Evolutionary conservation across 257 asterid species (phyloP), one percentile per base, ranked within the genome.

Genomic region (Gentiana straminea): DNA sequence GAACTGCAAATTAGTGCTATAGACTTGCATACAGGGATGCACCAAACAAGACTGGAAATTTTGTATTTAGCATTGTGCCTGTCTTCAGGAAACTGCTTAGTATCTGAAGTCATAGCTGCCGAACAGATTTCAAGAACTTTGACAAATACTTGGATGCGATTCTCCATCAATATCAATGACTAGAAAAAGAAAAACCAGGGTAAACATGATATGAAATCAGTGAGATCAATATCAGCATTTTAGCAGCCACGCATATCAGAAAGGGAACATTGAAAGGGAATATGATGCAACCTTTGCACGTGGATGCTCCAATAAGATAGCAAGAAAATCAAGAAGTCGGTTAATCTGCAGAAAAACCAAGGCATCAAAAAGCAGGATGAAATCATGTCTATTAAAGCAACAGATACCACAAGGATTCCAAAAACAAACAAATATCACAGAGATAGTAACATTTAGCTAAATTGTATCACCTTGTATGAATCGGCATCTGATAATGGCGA

Each of bases 241-340:
- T 59, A 41, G 46, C 7, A 41, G 46, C 46, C 46, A 41, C 7
- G 2, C 46, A 41, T 10, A 10, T 15, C 35, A 10, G 47, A 54
- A 15, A 15, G 5, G 52, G 34, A 44, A 35, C 51, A 37, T 55
- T 48, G 57, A 58, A 35, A 58, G 33, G 32, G 37, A 43, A n/a
- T 36, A 55, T 33, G 35, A 59, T 4, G 37, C 58, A 63, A 91
- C 98, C 97, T 92, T 88, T 36, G 95, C 94, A 74, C 73, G 69
- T 53, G 97, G 95, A 73, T 92, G 98, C 73, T 92, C 97, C 80
- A 85, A 66, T 59, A 92, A 73, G 71, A 80, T 71, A 56, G 85
- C 77, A 53, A 88, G 70, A 74, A 88, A 92, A 65, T 73, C 75
- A 50, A 92, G 94, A 65, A 83, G 46, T 51, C 73, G 88, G 66